phyloP scores from a whole-genome alignment of 257 asterid genomes.

The Solanum peruvianum region DNA sequence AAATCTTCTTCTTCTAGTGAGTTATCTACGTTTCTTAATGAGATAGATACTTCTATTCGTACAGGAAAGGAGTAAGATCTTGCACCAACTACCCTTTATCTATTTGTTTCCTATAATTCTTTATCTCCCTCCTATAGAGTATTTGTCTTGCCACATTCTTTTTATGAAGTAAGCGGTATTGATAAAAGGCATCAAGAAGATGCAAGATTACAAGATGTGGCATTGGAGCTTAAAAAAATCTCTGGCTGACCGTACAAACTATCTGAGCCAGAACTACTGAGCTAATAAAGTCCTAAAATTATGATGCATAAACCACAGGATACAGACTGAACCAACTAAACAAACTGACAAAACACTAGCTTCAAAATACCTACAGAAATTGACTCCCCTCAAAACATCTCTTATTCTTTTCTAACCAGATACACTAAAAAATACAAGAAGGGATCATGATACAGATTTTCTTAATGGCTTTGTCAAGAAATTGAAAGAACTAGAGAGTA shows the following conservation, averaged over 20 bases:
- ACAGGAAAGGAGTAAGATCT: not conserved
- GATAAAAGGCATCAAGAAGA: not conserved
- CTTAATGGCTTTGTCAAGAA: not conserved
- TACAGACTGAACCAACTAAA: not conserved
- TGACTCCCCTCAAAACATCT: not conserved
- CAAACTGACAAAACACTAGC: not conserved
- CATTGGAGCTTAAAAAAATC: not conserved
- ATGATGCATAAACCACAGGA: not conserved
- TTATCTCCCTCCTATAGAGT: not conserved
- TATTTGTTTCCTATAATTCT: not conserved
- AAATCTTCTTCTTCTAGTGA: not conserved
- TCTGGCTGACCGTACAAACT: not conserved
- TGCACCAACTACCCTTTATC: not conserved
- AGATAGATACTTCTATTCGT: not conserved
- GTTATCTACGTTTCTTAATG: not conserved
- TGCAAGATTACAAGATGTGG: not conserved
- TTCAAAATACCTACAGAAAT: not conserved
- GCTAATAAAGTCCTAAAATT: not conserved
- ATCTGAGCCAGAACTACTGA: not conserved
- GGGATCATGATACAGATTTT: not conserved
- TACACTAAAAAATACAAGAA: not conserved
- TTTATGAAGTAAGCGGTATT: not conserved
- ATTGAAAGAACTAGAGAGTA: not conserved
- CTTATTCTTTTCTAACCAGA: not conserved
- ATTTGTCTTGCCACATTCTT: not conserved